Percentiles rank a stretch among this genome's conserved stretches.
These are phyloP conservation scores for Oropetium thomaeum DNA, from an alignment of 176 grass and related monocot genomes.

Conservation along the genomic window DNA sequence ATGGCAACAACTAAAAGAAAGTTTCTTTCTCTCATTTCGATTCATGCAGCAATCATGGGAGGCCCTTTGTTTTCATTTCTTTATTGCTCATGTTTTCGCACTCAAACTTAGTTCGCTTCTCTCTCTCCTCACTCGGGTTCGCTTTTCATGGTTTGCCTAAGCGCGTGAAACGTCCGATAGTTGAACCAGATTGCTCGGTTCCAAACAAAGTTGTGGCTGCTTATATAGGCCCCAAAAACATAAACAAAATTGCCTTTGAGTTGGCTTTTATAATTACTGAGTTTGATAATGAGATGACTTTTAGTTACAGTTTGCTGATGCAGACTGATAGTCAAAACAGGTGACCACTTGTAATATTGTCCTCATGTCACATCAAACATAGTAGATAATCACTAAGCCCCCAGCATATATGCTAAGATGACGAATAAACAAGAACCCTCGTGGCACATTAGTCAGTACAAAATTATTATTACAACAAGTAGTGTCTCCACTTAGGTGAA, in stretches of 20 bases:
- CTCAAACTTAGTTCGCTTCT: too few relatives aligned
- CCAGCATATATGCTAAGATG: neutral
- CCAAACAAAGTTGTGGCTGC: too few relatives aligned
- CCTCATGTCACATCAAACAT: neutral
- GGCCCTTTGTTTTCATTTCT: too few relatives aligned
- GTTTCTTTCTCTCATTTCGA: too few relatives aligned
- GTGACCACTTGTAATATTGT: neutral
- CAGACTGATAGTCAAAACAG: neutral
- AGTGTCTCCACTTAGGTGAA: neutral
- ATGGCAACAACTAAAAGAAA: too few relatives aligned
- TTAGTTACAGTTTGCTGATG: neutral
- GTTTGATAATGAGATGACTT: neutral
- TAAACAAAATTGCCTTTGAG: neutral
- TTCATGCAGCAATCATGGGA: too few relatives aligned
- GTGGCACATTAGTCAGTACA: conserved; percentile 3
- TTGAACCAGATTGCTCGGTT: too few relatives aligned
- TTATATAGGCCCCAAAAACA: neutral
- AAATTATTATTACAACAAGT: neutral
- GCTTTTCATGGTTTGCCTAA: too few relatives aligned
- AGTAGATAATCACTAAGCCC: conserved; percentile 1
- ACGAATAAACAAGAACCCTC: neutral
- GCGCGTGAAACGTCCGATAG: too few relatives aligned
- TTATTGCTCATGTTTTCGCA: too few relatives aligned
- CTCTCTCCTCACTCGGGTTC: too few relatives aligned
- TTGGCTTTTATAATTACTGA: neutral